phyloP scores from a whole-genome alignment of 2,329 filamentous ascomycete species.

The Fusarium anthophilum region DNA sequence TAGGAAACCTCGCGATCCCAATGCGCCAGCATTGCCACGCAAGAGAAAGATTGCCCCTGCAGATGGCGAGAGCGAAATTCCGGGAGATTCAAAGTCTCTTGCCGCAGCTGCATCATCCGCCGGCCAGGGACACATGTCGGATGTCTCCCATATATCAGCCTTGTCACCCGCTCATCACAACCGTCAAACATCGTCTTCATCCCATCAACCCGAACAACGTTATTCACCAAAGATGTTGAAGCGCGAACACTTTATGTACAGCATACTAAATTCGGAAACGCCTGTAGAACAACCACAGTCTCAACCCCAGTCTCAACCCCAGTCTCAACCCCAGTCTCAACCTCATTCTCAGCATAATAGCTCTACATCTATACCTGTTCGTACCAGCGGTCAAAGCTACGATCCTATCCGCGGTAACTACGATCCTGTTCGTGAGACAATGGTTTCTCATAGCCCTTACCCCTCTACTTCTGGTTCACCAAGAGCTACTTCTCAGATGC shows the following conservation, averaged over 20 bases:
- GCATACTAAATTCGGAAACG: constrained; percentile 63
- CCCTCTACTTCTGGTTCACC: constrained; percentile 60
- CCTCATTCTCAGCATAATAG: constrained; percentile 46
- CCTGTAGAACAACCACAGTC: constrained; percentile 38
- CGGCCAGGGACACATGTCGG: constrained; percentile 36
- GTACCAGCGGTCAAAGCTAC: constrained; percentile 83
- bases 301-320: constrained; percentile 33
- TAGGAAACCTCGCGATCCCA: constrained; percentile 68
- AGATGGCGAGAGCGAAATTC: constrained; percentile 51
- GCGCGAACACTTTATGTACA: constrained; percentile 65
- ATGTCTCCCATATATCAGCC: constrained; percentile 38
- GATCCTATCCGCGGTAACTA: constrained; percentile 87
- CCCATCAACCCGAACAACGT: constrained; percentile 44
- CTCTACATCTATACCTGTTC: constrained; percentile 56
- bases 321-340: constrained; percentile 31
- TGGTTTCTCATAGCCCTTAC: constrained; percentile 61
- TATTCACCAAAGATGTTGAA: constrained; percentile 59
- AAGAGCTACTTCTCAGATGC: constrained; percentile 50
- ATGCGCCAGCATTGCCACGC: constrained; percentile 62
- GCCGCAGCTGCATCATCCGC: constrained; percentile 42
- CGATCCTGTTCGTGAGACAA: constrained; percentile 71
- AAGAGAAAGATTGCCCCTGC: constrained; percentile 62
- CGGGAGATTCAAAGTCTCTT: constrained; percentile 48
- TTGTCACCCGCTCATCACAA: constrained; percentile 45
- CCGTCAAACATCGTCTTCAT: constrained; percentile 39